Conservation (phyloP, 2,329 filamentous ascomycete species). For the Laburnicola sp. region DNA sequence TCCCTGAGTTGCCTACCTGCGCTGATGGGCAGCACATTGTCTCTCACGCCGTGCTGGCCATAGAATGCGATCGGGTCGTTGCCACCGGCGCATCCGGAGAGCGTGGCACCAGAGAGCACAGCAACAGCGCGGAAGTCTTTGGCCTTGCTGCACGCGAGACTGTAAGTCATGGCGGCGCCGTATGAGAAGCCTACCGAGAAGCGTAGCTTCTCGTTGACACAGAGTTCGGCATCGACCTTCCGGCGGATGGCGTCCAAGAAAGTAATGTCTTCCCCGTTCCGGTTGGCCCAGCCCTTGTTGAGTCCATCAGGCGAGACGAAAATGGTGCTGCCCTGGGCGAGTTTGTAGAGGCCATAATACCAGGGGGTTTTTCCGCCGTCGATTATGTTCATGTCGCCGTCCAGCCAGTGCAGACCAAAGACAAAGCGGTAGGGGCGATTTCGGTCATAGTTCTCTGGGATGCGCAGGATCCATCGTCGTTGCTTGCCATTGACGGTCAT, state of each 20-base stretch:
- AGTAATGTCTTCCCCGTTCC: constrained; percentile 46
- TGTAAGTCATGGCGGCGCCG: constrained; percentile 49
- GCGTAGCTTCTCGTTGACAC: constrained; percentile 47
- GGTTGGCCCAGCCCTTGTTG: constrained; percentile 50
- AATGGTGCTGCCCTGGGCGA: constrained; percentile 44
- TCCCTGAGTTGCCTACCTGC: constrained; percentile 42
- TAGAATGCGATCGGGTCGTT: constrained; percentile 46
- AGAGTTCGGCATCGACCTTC: constrained; percentile 46
- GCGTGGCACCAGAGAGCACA: constrained; percentile 18
- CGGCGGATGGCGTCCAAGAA: constrained; percentile 49
- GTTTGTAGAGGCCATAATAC: constrained; percentile 48
- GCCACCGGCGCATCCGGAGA: constrained; percentile 33
- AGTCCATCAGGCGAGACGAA: constrained; percentile 50
- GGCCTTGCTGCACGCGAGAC: constrained; percentile 48
- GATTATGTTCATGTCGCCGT: constrained; percentile 46
- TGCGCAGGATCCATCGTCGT: constrained; percentile 46
- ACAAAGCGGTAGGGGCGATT: constrained; percentile 47
- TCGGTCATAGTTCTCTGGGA: constrained; percentile 48
- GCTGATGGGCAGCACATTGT: constrained; percentile 42
- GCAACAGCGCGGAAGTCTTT: constrained; percentile 47
- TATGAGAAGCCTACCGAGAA: constrained; percentile 53
- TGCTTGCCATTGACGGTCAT: constrained; percentile 42
- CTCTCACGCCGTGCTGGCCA: constrained; percentile 45
- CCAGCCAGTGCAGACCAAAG: constrained; percentile 48
- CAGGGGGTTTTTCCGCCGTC: constrained; percentile 22